Conservation (phyloP, 2,329 filamentous ascomycete species). For the Xylariaceae sp. region DNA sequence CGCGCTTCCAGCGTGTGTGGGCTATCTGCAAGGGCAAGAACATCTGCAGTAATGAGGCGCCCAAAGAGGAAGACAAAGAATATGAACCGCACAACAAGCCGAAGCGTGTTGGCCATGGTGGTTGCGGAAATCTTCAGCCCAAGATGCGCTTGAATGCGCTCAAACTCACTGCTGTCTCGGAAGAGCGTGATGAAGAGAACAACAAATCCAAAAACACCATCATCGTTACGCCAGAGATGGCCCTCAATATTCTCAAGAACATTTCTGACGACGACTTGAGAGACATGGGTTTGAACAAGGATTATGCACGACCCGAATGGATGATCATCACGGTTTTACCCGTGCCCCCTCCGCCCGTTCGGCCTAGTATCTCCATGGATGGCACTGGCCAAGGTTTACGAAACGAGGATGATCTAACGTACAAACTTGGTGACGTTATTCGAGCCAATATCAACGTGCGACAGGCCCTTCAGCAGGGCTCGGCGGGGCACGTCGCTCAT, state of each 20-base stretch:
- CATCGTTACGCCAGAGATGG: slow-evolving; percentile 75
- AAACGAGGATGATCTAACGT: slow-evolving; percentile 97
- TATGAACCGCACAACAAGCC: slow-evolving; percentile 55
- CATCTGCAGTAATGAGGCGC: slow-evolving; percentile 74
- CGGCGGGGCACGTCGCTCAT: slow-evolving; percentile 80
- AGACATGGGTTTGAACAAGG: slow-evolving; percentile 85
- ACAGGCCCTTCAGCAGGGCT: slow-evolving; percentile 84
- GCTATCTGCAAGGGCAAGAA: slow-evolving; percentile 84
- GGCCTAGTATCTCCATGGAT: slow-evolving; percentile 95
- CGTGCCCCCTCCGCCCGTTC: slow-evolving; percentile 90
- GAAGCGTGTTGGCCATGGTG: slow-evolving; percentile 65
- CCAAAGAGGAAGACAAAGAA: slow-evolving; percentile 63
- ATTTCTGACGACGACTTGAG: slow-evolving; percentile 76
- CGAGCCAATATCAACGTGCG: slow-evolving; percentile 94
- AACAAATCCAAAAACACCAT: slow-evolving; percentile 71
- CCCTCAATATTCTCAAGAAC: slow-evolving; percentile 78
- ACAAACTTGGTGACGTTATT: slow-evolving; percentile 98
- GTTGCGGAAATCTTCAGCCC: slow-evolving; percentile 88
- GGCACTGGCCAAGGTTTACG: slow-evolving; percentile 87
- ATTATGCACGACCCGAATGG: slow-evolving; percentile 96
- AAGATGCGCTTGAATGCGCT: slow-evolving; percentile 82
- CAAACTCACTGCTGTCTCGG: slow-evolving; percentile 70
- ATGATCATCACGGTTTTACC: slow-evolving; percentile 95
- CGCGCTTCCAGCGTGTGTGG: slow-evolving; percentile 90
- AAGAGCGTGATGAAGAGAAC: slow-evolving; percentile 73